Conservation (phyloP, 305 asterid genomes). For the Fraxinus ornus region DNA sequence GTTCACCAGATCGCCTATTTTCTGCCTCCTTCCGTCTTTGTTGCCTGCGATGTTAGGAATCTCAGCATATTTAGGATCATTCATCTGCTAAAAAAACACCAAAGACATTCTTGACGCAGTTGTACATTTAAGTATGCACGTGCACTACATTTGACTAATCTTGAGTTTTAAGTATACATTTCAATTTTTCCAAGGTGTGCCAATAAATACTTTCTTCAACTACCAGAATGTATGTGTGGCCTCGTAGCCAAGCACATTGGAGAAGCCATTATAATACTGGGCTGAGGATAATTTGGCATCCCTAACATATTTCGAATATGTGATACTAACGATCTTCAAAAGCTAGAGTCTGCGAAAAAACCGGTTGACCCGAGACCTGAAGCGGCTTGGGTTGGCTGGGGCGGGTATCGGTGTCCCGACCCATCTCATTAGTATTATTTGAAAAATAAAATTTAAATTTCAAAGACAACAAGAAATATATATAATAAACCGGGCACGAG, state of each 20-base stretch:
- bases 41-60: slow-evolving; percentile 49
- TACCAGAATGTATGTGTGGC: not conserved
- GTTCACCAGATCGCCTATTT: slow-evolving; percentile 73
- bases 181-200: not conserved
- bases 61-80: not conserved
- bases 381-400: not conserved
- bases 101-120: not conserved
- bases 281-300: not conserved
- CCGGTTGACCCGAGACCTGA: not conserved
- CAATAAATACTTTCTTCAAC: not conserved
- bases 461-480: not conserved
- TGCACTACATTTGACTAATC: not conserved
- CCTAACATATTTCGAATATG: not conserved
- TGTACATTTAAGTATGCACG: not conserved
- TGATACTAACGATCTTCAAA: not conserved
- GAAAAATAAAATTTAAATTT: not conserved
- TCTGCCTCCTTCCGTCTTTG: slow-evolving; percentile 87
- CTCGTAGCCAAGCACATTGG: not conserved
- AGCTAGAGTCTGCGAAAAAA: not conserved
- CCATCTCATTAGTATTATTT: not conserved
- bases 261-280: not conserved
- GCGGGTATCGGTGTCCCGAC: not conserved
- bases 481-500: not conserved
- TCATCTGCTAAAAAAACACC: not conserved
- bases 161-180: not conserved